A percentile compares a stretch with the other conserved stretches of the same genome.
These are phyloP conservation scores for Olyra latifolia DNA, from an alignment of 176 grass and related monocot species.

Conservation along the genomic window DNA sequence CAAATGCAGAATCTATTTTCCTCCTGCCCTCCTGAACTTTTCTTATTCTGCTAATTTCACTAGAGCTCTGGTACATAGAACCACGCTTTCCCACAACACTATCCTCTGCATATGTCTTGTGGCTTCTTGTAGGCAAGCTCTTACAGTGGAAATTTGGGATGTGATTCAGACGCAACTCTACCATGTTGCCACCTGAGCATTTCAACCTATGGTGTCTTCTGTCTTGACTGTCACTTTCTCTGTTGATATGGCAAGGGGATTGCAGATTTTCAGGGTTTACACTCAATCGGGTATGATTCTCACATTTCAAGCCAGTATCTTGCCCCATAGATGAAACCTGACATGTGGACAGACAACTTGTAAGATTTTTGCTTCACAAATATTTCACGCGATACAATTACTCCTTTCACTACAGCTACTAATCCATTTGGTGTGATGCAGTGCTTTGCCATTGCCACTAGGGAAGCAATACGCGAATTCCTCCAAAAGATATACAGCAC, in stretches of 20 bases:
- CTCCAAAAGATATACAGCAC: background rate
- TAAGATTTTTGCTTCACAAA: background rate
- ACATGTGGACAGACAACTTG: background rate
- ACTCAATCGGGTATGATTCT: background rate
- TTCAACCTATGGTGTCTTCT: slow-evolving; percentile 49
- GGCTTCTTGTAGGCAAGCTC: slow-evolving; percentile 65
- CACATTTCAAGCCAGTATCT: slow-evolving; percentile 31
- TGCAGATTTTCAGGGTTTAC: slow-evolving; percentile 22
- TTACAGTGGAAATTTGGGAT: slow-evolving; percentile 77
- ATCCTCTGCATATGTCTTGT: slow-evolving; percentile 18
- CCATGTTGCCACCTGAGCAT: slow-evolving; percentile 45
- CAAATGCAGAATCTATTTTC: slow-evolving; percentile 64
- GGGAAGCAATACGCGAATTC: background rate
- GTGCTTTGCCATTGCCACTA: background rate
- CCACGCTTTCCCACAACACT: slow-evolving; percentile 57
- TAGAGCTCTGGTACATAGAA: slow-evolving; percentile 95
- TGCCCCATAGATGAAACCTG: slow-evolving; percentile 66
- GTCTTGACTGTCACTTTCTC: slow-evolving; percentile 26
- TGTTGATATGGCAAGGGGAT: slow-evolving; percentile 4
- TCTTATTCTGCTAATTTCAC: slow-evolving; percentile 71
- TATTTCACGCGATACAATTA: background rate
- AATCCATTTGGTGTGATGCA: background rate
- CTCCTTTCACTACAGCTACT: background rate
- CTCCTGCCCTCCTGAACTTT: slow-evolving; percentile 63
- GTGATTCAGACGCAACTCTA: slow-evolving; percentile 24